phyloP scores from a whole-genome alignment of 169 alveolate genomes.

The Plasmodium billcollinsi region DNA sequence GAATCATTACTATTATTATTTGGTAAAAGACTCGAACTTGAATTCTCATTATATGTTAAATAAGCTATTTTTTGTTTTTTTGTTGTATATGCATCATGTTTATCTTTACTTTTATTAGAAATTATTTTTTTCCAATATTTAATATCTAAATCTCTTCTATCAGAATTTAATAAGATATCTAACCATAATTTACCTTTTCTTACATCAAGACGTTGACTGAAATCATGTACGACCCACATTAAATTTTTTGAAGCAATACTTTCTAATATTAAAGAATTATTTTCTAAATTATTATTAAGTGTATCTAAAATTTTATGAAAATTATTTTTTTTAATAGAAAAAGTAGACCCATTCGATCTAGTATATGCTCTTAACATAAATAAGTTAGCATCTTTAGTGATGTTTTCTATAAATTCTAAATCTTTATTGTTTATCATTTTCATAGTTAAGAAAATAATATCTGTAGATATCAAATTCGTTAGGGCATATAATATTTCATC shows the following conservation, averaged over 20 bases:
- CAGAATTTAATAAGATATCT: conserved; percentile 68
- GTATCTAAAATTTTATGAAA: conserved; percentile 63
- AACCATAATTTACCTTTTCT: conserved; percentile 74
- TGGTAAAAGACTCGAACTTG: background rate
- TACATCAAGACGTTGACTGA: conserved; percentile 76
- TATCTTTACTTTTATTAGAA: conserved; percentile 74
- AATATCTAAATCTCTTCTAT: conserved; percentile 76
- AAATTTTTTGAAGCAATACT: conserved; percentile 76
- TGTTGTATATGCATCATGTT: conserved; percentile 75
- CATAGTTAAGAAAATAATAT: conserved; percentile 82
- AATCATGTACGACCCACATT: conserved; percentile 79
- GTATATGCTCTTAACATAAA: conserved; percentile 78
- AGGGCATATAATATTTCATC: conserved; percentile 86
- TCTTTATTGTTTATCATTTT: conserved; percentile 81
- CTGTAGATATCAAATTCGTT: conserved; percentile 81
- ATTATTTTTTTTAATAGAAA: conserved; percentile 77
- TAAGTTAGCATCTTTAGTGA: conserved; percentile 77
- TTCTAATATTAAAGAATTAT: conserved; percentile 71
- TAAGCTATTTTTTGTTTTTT: conserved; percentile 68
- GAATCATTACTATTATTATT: conserved; percentile 5
- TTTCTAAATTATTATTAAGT: conserved; percentile 40
- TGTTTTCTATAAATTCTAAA: conserved; percentile 78
- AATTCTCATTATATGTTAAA: conserved; percentile 25
- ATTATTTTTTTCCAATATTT: conserved; percentile 76
- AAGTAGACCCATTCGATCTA: conserved; percentile 73